Base-by-base conservation (phyloP, 768 basidiomycete species). In the Tylopilus sp. region DNA sequence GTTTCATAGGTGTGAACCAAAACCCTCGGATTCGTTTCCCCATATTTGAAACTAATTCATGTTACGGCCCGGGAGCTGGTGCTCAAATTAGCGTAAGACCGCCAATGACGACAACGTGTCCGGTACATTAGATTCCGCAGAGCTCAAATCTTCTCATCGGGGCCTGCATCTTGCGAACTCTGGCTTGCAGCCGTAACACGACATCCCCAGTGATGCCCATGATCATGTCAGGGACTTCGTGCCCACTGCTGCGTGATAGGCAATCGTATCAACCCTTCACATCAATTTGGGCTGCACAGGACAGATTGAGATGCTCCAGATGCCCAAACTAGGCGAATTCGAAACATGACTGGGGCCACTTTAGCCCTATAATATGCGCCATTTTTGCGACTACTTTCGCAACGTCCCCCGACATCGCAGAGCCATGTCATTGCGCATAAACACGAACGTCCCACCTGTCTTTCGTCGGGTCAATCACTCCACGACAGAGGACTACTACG, bases 351-450 rank as follows among this genome's bases (percentile, higher is more conserved):
- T 11, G 12, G 38, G 22, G 20, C 51, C 44, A 41, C 53, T 18
- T 40, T 51, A 40, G 30, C 39, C 47, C 44, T 65, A 67, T 65
- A 61, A 52, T 55, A 62, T 50, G 59, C 48, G 50, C 51, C 20
- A 30, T 44, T 40, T 44, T 43, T 51, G 44, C 49, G n/a, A 12
- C 40, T 22, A 12, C 33, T 39, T 3, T 43, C 36, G 22, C 56
- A 26, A 21, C 44, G 40, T 41, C 52, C 53, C 52, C 44, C 52
- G 40, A 47, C 50, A 18, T 51, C 55, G 28, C 50, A 55, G 44
- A 54, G 46, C 57, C 25, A 68, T 68, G 66, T 57, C 68, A 28
- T 54, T 68, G 53, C 55, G 57, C 57, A 63, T 69, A 48, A 60
- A 62, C 62, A 67, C 69, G 15, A 56, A 62, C 40, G 41, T 69